Base-by-base conservation (phyloP, 2,329 filamentous ascomycete genomes). In the Cladophialophora chaetospira region DNA sequence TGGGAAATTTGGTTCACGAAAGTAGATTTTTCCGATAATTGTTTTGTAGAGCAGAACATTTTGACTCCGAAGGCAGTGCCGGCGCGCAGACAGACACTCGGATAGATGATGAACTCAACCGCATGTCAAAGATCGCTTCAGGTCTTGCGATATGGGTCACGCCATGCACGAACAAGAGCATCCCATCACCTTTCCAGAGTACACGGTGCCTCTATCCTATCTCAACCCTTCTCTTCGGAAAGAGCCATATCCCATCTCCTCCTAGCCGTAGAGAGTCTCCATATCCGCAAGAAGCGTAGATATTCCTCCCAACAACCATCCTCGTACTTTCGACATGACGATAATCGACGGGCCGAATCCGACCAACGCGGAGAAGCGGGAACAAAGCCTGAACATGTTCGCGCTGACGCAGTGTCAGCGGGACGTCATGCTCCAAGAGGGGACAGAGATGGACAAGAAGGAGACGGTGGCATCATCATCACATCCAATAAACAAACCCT, bases 271-370 rank as follows among this genome's bases (percentile, higher is more conserved):
- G 36, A 40, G 17, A 44, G 50, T 40, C 4, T 48, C 23, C 48
- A 57, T 33, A 33, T 43, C 25, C 42, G 26, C 36, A 56, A 57
- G 29, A 43, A 36, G 31, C 57, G 57, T 21, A 57, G 35, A 60
- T 57, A 56, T 45, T 50, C 53, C n/a, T 60, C 47, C 35, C 35
- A 42, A 19, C 35, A 42, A 19, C 9, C 48, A 29, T 21, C 10
- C 13, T 11, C 48, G 10, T 4, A 6, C 25, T 26, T 28, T 17
- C 21, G 29, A 38, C 23, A 21, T 5, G 8, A 26, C 36, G 17
- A 29, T 15, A 31, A 6, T 8, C 47, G 19, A 19, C 31, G 23
- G 48, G 23, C 23, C 23, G 19, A 44, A 26, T 17, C 1, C 23
- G 10, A 21, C 23, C 19, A 25, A 19, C 48, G 36, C 23, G 9